Percentiles rank a stretch among this genome's conserved stretches.
These are phyloP conservation scores for Saccharum officinarum DNA, from an alignment of 176 grass and related monocot genomes.

Conservation along the genomic window DNA sequence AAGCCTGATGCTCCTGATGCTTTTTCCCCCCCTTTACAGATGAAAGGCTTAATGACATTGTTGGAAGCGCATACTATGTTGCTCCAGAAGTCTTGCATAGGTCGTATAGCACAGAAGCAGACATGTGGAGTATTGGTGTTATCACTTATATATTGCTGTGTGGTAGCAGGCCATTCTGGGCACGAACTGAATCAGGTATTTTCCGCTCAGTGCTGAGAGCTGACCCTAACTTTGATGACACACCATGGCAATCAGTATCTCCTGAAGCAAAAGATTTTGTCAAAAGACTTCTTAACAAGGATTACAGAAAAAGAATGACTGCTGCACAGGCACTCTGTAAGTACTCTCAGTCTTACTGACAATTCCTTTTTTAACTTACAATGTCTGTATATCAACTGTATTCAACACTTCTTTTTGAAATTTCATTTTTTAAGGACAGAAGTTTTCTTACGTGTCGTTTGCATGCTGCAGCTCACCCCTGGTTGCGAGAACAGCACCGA, in stretches of 20 bases:
- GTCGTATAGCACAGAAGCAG: conserved; percentile 95
- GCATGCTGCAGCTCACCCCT: conserved; percentile 72
- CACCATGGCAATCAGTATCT: conserved; percentile 83
- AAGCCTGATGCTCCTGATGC: conserved; percentile 2
- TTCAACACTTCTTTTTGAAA: conserved; percentile 32
- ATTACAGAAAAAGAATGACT: conserved; percentile 99
- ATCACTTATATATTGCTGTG: conserved; percentile 97
- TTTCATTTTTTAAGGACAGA: conserved; percentile 12
- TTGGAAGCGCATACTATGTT: conserved; percentile 99
- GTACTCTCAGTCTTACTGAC: conserved; percentile 10
- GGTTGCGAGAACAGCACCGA: conserved; percentile 70
- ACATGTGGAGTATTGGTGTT: conserved; percentile 99
- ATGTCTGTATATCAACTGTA: neutral
- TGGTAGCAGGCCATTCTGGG: conserved; percentile 98
- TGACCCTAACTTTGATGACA: conserved; percentile 92
- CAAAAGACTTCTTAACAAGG: conserved; percentile 94
- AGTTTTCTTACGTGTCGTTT: conserved; percentile 25
- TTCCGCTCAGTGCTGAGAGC: conserved; percentile 96
- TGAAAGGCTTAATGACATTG: conserved; percentile 99
- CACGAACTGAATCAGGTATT: conserved; percentile 97
- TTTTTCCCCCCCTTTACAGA: conserved; percentile 57
- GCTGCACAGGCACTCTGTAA: conserved; percentile 96
- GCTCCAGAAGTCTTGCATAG: conserved; percentile 97
- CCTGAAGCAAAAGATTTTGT: conserved; percentile 95
- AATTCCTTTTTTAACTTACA: neutral